Conservation (phyloP, 1,139 yeast species). For the Blastobotrys apis region DNA sequence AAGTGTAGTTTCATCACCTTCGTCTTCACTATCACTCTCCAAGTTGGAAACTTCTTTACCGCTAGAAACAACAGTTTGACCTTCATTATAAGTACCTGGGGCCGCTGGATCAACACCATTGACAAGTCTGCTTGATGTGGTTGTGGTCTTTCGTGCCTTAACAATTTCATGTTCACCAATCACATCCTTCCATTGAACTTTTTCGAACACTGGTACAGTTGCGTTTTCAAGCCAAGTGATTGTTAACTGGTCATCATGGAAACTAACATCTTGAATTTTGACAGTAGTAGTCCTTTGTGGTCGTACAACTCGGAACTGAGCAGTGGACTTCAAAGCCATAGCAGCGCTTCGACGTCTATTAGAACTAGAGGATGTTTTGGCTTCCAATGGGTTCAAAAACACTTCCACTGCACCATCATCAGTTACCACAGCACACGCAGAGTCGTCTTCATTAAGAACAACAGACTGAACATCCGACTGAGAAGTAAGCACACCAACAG, state of each 20-base stretch:
- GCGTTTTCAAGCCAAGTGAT: conserved; percentile 74
- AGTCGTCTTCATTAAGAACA: conserved; percentile 33
- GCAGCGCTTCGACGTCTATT: conserved; percentile 34
- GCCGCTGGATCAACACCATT: conserved; percentile 72
- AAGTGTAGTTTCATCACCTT: conserved; percentile 35
- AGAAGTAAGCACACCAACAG: conserved; percentile 56
- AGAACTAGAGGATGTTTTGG: conserved; percentile 11
- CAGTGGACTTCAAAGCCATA: conserved; percentile 25
- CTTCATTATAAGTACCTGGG: conserved; percentile 59
- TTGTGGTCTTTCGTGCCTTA: conserved; percentile 21
- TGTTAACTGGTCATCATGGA: conserved; percentile 42
- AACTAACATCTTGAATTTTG: conserved; percentile 42
- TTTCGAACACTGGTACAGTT: conserved; percentile 59
- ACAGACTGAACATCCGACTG: conserved; percentile 55
- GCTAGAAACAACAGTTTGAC: conserved; percentile 47
- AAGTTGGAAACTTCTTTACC: conserved; percentile 48
- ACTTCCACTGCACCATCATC: conserved; percentile 64
- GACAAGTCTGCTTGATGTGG: conserved; percentile 22
- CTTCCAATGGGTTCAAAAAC: conserved; percentile 51
- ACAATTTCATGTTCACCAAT: conserved; percentile 23
- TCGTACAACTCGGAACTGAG: conserved; percentile 24
- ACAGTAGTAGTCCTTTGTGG: conserved; percentile 34
- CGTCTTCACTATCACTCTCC: conserved; percentile 34
- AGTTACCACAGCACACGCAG: conserved; percentile 52
- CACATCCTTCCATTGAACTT: conserved; percentile 50